A percentile compares a stretch with the other conserved stretches of the same genome.
Conservation (phyloP, 495 filamentous ascomycete species). For the Lineolata rhizophorae region DNA sequence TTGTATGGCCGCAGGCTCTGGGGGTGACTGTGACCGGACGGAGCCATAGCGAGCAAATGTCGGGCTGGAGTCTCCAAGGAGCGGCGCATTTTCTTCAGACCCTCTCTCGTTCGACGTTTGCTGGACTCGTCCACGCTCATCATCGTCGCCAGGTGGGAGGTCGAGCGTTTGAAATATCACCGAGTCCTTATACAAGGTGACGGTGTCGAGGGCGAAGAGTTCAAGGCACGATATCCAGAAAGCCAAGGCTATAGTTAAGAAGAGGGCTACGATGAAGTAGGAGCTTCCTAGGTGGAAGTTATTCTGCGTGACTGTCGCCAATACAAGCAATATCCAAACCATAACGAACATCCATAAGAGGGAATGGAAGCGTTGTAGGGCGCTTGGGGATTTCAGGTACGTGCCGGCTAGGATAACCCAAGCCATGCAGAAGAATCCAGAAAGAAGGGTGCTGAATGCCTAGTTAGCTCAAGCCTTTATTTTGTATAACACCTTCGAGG, state of each 20-base stretch:
- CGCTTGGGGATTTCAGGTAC: constrained; percentile 65
- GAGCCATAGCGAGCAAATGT: no score
- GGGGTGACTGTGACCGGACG: no score
- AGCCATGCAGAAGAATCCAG: constrained; percentile 53
- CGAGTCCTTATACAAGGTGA: no score
- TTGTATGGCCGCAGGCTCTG: no score
- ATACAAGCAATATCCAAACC: constrained; percentile 50
- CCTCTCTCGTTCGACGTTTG: no score
- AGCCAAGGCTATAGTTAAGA: constrained; percentile 50
- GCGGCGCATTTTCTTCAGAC: no score
- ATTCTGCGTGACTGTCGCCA: constrained; percentile 50
- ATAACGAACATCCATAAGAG: constrained; percentile 64
- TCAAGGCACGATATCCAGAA: constrained; percentile 32
- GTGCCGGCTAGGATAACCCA: constrained; percentile 75
- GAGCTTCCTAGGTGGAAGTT: constrained; percentile 47
- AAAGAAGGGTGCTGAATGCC: constrained; percentile 61
- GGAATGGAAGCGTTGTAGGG: constrained; percentile 60
- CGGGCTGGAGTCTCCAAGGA: no score
- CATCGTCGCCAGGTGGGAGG: no score
- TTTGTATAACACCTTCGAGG: no score
- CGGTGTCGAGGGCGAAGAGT: constrained; percentile 49
- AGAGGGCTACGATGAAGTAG: constrained; percentile 69
- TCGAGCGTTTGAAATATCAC: no score
- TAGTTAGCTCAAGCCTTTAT: no score
- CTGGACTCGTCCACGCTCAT: no score